Evolutionary conservation across 2,329 filamentous ascomycete species (phyloP).

Genomic region (Penicillium sp.): DNA sequence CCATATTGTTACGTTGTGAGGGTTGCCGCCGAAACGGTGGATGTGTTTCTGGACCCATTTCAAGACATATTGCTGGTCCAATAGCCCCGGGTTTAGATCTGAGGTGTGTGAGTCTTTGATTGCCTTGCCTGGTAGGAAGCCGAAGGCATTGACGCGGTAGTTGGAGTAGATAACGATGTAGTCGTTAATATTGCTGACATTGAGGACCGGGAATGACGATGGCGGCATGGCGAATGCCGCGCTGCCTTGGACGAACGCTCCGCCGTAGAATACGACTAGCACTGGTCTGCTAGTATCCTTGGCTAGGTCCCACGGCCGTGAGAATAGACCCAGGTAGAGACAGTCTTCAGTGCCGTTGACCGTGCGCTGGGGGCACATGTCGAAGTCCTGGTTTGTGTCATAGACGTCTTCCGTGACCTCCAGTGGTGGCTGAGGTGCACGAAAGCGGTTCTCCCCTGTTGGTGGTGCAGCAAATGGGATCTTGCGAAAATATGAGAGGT

Average conservation of each 20-base stretch:
- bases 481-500: conserved; percentile 59
- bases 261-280: conserved; percentile 60
- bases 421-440: conserved; percentile 56
- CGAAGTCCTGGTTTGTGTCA: conserved; percentile 54
- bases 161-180: conserved; percentile 53
- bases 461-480: conserved; percentile 62
- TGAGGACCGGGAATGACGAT: conserved; percentile 56
- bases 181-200: conserved; percentile 51
- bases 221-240: conserved; percentile 57
- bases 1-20: conserved; percentile 51
- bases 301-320: conserved; percentile 52
- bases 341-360: conserved; percentile 60
- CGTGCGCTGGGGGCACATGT: conserved; percentile 59
- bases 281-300: conserved; percentile 50
- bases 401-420: conserved; percentile 48
- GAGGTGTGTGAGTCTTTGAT: conserved; percentile 44
- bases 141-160: conserved; percentile 58
- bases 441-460: conserved; percentile 56
- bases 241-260: conserved; percentile 58
- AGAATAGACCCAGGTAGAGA: conserved; percentile 59
- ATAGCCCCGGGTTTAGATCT: conserved; percentile 52
- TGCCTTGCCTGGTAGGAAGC: conserved; percentile 51
- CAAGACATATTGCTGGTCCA: conserved; percentile 53
- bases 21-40: conserved; percentile 53
- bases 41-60: conserved; percentile 56